Evolutionary conservation across 345 rosid genomes (phyloP).

Genomic region (Kandelia obovata): DNA sequence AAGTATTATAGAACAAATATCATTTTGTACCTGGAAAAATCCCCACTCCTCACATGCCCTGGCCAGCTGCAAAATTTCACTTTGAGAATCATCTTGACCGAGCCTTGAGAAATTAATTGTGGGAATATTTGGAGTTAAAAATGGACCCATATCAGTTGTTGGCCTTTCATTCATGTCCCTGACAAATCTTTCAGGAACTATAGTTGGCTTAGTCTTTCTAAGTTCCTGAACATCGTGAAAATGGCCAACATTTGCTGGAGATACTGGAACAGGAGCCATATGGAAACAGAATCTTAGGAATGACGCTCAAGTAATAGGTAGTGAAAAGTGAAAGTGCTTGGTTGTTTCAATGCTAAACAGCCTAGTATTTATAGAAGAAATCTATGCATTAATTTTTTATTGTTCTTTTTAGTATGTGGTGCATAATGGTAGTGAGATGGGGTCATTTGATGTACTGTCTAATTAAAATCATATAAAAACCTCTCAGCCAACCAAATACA

Average conservation of each 20-base stretch:
- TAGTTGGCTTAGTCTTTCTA: conserved; percentile 51
- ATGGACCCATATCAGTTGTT: conserved; percentile 17
- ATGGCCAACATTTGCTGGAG: conserved; percentile 62
- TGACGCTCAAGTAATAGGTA: background rate
- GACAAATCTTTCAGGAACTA: conserved; percentile 71
- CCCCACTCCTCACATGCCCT: conserved; percentile 94
- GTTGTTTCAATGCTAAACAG: conserved; percentile 7
- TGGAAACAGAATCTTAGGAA: conserved; percentile 18
- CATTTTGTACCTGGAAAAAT: conserved; percentile 70
- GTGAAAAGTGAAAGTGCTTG: conserved; percentile 9
- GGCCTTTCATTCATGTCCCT: conserved; percentile 63
- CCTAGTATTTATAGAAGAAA: conserved; percentile 31
- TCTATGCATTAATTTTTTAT: background rate
- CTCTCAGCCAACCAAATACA: background rate
- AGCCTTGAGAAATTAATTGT: conserved; percentile 66
- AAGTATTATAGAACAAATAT: background rate
- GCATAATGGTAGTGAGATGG: conserved; percentile 4
- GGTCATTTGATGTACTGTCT: conserved; percentile 15
- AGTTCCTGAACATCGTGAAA: conserved; percentile 92
- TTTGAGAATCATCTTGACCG: conserved; percentile 27
- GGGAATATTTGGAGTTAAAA: conserved; percentile 47
- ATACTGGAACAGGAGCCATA: conserved; percentile 61
- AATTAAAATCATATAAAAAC: background rate
- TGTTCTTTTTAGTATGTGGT: background rate
- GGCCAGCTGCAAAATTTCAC: conserved; percentile 44